Conservation (phyloP, 495 filamentous ascomycete species). For the Ascobolus immersus region DNA sequence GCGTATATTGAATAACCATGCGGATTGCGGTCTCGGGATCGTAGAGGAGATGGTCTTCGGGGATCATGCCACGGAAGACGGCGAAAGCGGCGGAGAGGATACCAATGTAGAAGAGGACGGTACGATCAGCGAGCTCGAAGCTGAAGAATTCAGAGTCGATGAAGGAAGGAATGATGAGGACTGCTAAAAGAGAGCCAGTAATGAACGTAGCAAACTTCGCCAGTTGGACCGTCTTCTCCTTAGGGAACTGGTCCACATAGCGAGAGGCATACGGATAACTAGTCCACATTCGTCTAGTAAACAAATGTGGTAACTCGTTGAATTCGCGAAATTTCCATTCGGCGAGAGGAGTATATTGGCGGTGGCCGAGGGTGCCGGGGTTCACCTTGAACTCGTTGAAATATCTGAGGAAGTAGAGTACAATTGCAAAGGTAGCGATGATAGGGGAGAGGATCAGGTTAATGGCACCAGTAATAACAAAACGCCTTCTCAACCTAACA, state of each 20-base stretch:
- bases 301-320: conserved; percentile 84
- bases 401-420: conserved; percentile 76
- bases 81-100: conserved; percentile 42
- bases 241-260: conserved; percentile 90
- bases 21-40: conserved; percentile 73
- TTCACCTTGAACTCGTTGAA: conserved; percentile 86
- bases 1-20: conserved; percentile 73
- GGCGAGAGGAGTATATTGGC: conserved; percentile 75
- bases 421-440: conserved; percentile 51
- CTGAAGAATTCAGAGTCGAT: conserved; percentile 71
- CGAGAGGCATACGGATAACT: conserved; percentile 77
- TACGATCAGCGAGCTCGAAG: conserved; percentile 75
- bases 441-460: conserved; percentile 69
- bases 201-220: conserved; percentile 63
- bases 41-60: conserved; percentile 69
- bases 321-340: conserved; percentile 98
- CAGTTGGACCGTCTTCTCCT: conserved; percentile 66
- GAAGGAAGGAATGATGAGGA: conserved; percentile 54
- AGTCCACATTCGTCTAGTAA: conserved; percentile 71
- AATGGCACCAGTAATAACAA: conserved; percentile 58
- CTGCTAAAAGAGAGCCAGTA: conserved; percentile 56
- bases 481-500: conserved; percentile 39
- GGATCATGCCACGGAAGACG: conserved; percentile 48
- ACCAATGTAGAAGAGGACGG: conserved; percentile 33
- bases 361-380: conserved; percentile 53